Conservation (phyloP, 2,329 filamentous ascomycete species). For the Fusarium liriodendri region DNA sequence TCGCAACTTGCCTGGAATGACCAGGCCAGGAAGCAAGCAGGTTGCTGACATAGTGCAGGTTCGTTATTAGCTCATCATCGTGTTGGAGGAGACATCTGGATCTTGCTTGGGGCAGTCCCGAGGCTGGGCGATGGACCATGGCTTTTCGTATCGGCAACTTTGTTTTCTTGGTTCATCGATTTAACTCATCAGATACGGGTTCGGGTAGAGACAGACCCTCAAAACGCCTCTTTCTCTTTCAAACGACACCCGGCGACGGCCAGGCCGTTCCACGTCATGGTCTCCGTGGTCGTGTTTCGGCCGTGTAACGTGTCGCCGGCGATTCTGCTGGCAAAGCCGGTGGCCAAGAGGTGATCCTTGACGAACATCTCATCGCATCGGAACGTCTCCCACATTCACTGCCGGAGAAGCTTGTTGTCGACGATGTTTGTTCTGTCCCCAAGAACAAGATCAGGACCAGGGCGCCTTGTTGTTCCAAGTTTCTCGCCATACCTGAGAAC, state of each 20-base stretch:
- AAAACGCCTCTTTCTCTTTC: background rate
- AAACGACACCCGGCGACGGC: constrained; percentile 12
- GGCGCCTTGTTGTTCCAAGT: constrained; percentile 9
- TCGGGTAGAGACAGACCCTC: constrained; percentile 3
- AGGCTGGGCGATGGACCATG: background rate
- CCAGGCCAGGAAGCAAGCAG: constrained; percentile 7
- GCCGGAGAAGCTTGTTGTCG: constrained; percentile 12
- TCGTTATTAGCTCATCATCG: constrained; percentile 9
- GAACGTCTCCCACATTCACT: background rate
- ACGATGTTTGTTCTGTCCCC: constrained; percentile 5
- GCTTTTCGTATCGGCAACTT: background rate
- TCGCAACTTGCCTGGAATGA: constrained; percentile 18
- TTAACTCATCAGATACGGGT: background rate
- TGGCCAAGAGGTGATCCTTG: constrained; percentile 1
- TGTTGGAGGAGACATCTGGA: background rate
- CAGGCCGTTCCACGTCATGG: constrained; percentile 8
- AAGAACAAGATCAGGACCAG: background rate
- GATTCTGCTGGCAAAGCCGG: background rate
- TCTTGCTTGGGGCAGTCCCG: background rate
- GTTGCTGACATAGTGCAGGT: constrained; percentile 26
- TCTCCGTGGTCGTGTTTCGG: constrained; percentile 32
- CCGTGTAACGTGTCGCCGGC: constrained; percentile 28
- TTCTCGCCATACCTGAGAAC: constrained; percentile 7
- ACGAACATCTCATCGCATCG: constrained; percentile 6
- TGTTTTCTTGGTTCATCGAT: background rate